Conservation (phyloP, 805 yeast genomes). For the Ogataea minuta region DNA sequence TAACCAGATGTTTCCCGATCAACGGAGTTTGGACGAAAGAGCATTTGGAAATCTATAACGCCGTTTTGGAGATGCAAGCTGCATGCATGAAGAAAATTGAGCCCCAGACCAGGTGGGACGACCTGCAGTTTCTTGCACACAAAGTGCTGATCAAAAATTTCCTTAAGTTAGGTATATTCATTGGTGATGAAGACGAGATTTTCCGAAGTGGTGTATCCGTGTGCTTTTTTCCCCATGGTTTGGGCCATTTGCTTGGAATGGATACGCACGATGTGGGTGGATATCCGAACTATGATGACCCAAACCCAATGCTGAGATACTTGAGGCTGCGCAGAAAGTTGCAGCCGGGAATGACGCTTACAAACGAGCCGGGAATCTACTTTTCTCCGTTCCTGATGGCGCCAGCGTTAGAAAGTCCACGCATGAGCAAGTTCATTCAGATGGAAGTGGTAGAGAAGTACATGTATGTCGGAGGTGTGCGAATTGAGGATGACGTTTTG, state of each 20-base stretch:
- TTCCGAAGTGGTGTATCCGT: slow-evolving; percentile 68
- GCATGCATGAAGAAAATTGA: slow-evolving; percentile 67
- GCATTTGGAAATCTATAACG: slow-evolving; percentile 75
- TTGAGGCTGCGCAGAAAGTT: slow-evolving; percentile 78
- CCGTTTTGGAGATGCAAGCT: slow-evolving; percentile 80
- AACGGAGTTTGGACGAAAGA: slow-evolving; percentile 87
- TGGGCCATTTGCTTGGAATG: slow-evolving; percentile 91
- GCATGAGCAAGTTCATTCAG: slow-evolving; percentile 58
- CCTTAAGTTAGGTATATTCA: slow-evolving; percentile 72
- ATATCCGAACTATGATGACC: slow-evolving; percentile 76
- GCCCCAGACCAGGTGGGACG: slow-evolving; percentile 88
- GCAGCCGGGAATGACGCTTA: slow-evolving; percentile 76
- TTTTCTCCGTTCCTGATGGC: slow-evolving; percentile 81
- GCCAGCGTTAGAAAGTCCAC: slow-evolving; percentile 51
- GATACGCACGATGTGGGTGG: slow-evolving; percentile 98
- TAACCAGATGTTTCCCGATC: slow-evolving; percentile 93
- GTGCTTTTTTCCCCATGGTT: slow-evolving; percentile 90
- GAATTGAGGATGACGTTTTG: slow-evolving; percentile 91
- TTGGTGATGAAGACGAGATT: slow-evolving; percentile 56
- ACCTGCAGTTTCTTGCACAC: slow-evolving; percentile 78
- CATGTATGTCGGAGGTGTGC: slow-evolving; percentile 92
- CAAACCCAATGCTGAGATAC: slow-evolving; percentile 71
- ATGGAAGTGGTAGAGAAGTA: slow-evolving; percentile 67
- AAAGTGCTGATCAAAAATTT: slow-evolving; percentile 69
- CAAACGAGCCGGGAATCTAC: slow-evolving; percentile 94